Base-by-base conservation (phyloP, 2,329 filamentous ascomycete genomes). In the Trichoderma sp. region DNA sequence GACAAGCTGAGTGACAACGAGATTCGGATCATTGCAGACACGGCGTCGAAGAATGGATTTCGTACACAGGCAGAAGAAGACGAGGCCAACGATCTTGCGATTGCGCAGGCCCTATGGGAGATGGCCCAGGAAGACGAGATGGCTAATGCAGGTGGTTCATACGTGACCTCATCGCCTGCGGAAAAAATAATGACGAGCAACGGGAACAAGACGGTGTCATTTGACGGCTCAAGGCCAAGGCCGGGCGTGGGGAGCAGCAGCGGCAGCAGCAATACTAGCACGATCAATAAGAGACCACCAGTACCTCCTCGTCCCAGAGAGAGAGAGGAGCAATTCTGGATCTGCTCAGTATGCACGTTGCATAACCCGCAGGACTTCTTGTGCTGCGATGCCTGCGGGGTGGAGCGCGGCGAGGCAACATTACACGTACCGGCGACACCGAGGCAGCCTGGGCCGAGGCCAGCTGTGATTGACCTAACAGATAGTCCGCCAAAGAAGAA, bases 31-130 rank as follows among this genome's bases (percentile, higher is more conserved):
- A 87, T 93, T 47, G 85, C 84, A 17, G 88, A 93, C 67, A 84
- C 83, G 72, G 92, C 91, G 47, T 89, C 89, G 6, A 85, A 85
- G 71, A 92, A 92, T 74, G 93, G 94, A 0, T 95, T 97, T 83
- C 88, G 87, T 73, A 98, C 94, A 0, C 88, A 93, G 77, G 94
- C 93, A 0, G 93, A 97, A 75, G 93, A 97, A 79, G 94, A 97
- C 70, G 91, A 94, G 75, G 95, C 94, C 4, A 97, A 97, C 76
- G 93, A 97, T 70, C 86, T 88, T 28, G 95, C 95, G 6, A 97
- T 97, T 73, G 90, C 94, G 68, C 90, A 95, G 77, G 94, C 94
- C 0, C 84, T 97, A 36, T 94, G 93, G 84, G 95, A 98, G 77
- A 84, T 97, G 20, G 91, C 96, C 30, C 92, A 97, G 78, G 90